These are phyloP conservation scores for Coprinellus micaceus DNA, from an alignment of 768 basidiomycete species.

Conservation along the genomic window DNA sequence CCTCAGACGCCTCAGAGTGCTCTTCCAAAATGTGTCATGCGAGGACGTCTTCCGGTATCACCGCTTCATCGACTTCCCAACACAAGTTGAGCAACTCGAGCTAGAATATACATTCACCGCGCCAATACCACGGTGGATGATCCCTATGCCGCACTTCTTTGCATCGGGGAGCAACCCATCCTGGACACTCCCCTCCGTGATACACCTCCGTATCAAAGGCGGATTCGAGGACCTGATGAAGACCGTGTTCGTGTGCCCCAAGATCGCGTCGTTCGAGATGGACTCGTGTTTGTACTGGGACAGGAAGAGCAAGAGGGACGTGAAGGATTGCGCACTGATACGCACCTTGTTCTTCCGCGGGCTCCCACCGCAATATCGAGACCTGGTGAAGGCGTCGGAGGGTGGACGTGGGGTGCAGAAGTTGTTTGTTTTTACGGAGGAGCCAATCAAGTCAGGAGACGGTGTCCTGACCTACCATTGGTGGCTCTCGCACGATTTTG, in stretches of 20 bases:
- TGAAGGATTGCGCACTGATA: neutral
- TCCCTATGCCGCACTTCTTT: conserved; percentile 3
- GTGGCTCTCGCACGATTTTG: conserved; percentile 4
- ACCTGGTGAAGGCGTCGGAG: neutral
- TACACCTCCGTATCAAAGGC: conserved; percentile 3
- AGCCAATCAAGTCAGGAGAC: neutral
- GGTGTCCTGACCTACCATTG: neutral
- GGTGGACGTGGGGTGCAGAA: neutral
- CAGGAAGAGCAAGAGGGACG: neutral
- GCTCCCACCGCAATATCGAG: neutral
- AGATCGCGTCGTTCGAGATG: conserved; percentile 4
- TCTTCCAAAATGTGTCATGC: conserved; percentile 5
- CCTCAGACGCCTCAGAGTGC: neutral
- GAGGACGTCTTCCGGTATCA: conserved; percentile 2
- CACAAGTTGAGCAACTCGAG: neutral
- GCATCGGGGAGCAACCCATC: neutral
- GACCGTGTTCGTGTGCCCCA: conserved; percentile 3
- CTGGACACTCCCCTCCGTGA: conserved; percentile 5
- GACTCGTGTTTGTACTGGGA: neutral
- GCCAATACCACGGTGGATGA: conserved; percentile 3
- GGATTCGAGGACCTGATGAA: conserved; percentile 7
- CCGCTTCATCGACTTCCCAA: conserved; percentile 7
- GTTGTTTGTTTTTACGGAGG: conserved; percentile 2
- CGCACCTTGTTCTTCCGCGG: conserved; percentile 3
- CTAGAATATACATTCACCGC: conserved; percentile 3